Base-by-base conservation (phyloP, 495 filamentous ascomycete genomes). In the Letharia lupina region DNA sequence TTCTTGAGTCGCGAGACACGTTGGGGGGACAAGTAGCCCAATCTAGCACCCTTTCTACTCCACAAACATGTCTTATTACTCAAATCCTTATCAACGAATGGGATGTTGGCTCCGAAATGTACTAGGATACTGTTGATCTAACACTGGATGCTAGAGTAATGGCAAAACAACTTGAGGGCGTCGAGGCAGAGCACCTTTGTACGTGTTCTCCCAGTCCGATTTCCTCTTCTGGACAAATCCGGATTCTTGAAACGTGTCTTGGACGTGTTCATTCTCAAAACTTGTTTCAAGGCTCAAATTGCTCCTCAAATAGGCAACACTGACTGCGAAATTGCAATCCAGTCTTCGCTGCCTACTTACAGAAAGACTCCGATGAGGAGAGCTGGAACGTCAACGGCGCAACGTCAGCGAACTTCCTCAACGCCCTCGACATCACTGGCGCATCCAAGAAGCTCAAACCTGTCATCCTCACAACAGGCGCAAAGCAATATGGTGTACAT, bases 401-500 rank as follows among this genome's bases (percentile, higher is more conserved):
- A 15, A 79, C 85, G 76, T 72, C 85, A 41, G 63, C 74, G 28
- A 83, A 81, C 68, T 85, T 85, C 69, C 73, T 85, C 42, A 41
- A 74, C 35, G 81, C 80, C 0, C 73, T 87, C 11, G 75, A 75
- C 1, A 74, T 73, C 42, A 80, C 79, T 4, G 78, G 79, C 1
- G 77, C 76, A 20, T 68, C 69, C 23, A 70, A 72, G 50, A 73
- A 74, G 6, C 66, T 84, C 52, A 82, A 82, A 68, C 77, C 78
- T 50, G 75, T 86, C 61, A 71, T 85, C 54, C 75, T 85, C 40
- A 81, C 83, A 3, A 81, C 78, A 13, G 82, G 83, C 3, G 73
- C 75, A 20, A 85, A 84, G 69, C 80, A 86, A 58, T 86, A 86
- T 68, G 81, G 84, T 39, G 81, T 84, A 2, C 78, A 84, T 70